A percentile compares a stretch with the other conserved stretches of the same genome.
Evolutionary conservation across 1,139 yeast genomes (phyloP).

Genomic region (Kurtzmaniella quercitrusa): DNA sequence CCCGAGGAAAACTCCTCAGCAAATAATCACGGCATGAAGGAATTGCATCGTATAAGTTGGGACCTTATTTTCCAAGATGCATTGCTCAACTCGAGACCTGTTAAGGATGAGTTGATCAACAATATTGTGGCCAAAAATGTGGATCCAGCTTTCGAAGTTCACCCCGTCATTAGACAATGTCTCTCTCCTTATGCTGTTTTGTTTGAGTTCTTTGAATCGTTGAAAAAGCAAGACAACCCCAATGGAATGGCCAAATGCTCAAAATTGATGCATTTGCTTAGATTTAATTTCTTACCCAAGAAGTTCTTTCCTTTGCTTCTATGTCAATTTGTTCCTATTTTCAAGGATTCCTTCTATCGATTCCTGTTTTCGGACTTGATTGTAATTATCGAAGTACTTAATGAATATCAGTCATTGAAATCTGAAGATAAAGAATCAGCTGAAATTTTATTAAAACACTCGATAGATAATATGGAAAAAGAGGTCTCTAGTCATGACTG

Average conservation of each 20-base stretch:
- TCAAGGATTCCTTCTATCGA: conserved; percentile 20
- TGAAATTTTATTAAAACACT: conserved; percentile 28
- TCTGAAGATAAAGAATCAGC: conserved; percentile 23
- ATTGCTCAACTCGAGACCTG: conserved; percentile 48
- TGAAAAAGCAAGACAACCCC: conserved; percentile 19
- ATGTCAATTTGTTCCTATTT: conserved; percentile 47
- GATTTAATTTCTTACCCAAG: conserved; percentile 63
- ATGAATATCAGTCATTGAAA: conserved; percentile 26
- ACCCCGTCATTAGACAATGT: conserved; percentile 62
- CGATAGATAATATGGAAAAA: conserved; percentile 23
- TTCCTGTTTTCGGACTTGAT: conserved; percentile 44
- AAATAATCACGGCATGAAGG: conserved; percentile 27
- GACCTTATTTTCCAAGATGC: conserved; percentile 56
- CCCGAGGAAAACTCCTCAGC: conserved; percentile 18
- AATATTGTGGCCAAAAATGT: conserved; percentile 45
- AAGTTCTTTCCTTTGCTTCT: conserved; percentile 51
- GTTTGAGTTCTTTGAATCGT: conserved; percentile 41
- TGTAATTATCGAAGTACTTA: conserved; percentile 45
- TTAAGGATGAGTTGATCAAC: conserved; percentile 53
- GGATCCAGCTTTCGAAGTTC: conserved; percentile 31
- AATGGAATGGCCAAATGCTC: conserved; percentile 26
- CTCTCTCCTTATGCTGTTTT: conserved; percentile 72
- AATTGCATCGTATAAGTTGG: conserved; percentile 42
- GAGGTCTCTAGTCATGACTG: conserved; percentile 26
- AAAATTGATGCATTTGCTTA: conserved; percentile 49